Percentiles rank a stretch among this genome's conserved stretches.
phyloP scores from a whole-genome alignment of 148 eudicot genomes.

The Heliamphora exappendiculata region DNA sequence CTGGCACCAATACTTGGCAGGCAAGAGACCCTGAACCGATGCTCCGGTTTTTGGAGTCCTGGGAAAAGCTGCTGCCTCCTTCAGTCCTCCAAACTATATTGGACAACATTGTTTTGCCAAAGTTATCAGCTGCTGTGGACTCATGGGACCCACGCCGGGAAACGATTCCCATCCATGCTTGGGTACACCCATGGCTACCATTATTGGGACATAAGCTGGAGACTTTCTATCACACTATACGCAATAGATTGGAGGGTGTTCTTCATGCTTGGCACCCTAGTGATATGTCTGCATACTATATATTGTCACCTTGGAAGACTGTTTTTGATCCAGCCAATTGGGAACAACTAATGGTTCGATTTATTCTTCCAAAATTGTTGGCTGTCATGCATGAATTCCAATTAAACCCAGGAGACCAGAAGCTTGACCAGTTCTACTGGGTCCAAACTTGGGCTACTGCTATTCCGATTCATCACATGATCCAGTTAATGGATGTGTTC shows the following conservation, averaged over 20 bases:
- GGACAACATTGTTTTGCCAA: slow-evolving; percentile 69
- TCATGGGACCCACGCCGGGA: slow-evolving; percentile 83
- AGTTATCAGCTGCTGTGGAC: slow-evolving; percentile 66
- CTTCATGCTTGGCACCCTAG: slow-evolving; percentile 93
- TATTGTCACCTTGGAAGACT: slow-evolving; percentile 73
- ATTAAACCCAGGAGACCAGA: slow-evolving; percentile 73
- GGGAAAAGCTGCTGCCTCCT: slow-evolving; percentile 74
- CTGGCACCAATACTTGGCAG: slow-evolving; percentile 82
- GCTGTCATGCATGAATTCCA: slow-evolving; percentile 63
- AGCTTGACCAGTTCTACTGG: slow-evolving; percentile 59
- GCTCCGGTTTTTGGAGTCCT: slow-evolving; percentile 64
- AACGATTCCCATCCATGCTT: slow-evolving; percentile 78
- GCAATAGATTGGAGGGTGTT: slow-evolving; percentile 52
- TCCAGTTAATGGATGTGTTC: slow-evolving; percentile 63
- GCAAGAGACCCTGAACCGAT: slow-evolving; percentile 89
- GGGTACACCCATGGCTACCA: slow-evolving; percentile 96
- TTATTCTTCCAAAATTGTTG: slow-evolving; percentile 63
- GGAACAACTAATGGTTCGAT: slow-evolving; percentile 75
- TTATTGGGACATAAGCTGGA: slow-evolving; percentile 68
- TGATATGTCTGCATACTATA: slow-evolving; percentile 60
- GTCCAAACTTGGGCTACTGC: slow-evolving; percentile 65
- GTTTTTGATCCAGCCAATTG: slow-evolving; percentile 79
- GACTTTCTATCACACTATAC: slow-evolving; percentile 48
- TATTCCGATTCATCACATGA: slow-evolving; percentile 71
- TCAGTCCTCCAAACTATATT: slow-evolving; percentile 53